Evolutionary conservation across 768 basidiomycete genomes (phyloP).

Genomic region (Cantharellus cinnabarinus): DNA sequence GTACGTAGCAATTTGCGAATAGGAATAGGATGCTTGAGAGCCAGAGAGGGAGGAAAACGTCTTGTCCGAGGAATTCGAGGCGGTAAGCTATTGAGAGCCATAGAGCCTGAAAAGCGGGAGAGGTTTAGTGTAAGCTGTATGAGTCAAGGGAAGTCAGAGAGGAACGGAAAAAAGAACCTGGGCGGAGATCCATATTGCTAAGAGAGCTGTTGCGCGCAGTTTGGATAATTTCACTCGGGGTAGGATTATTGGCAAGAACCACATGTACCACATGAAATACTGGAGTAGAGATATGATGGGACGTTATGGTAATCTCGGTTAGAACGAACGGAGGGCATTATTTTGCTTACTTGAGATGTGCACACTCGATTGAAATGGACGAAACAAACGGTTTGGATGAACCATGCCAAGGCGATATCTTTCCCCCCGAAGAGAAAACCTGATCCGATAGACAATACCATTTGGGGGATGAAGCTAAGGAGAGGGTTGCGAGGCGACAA

Average conservation of each 20-base stretch:
- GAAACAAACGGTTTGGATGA: conserved; percentile 75
- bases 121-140: neutral
- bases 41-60: conserved; percentile 66
- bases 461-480: conserved; percentile 67
- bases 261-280: conserved; percentile 96
- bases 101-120: conserved; percentile 28
- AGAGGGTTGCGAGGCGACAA: conserved; percentile 40
- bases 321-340: neutral
- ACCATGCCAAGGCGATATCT: conserved; percentile 69
- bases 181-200: conserved; percentile 46
- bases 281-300: conserved; percentile 16
- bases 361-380: conserved; percentile 98
- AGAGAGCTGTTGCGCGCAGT: conserved; percentile 21
- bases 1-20: conserved; percentile 58
- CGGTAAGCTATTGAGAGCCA: conserved; percentile 87
- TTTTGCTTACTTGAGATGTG: conserved; percentile 63
- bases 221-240: conserved; percentile 39
- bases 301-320: neutral
- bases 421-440: conserved; percentile 52
- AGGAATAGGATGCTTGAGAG: conserved; percentile 53
- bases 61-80: conserved; percentile 67
- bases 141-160: too few species aligned
- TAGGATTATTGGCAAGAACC: conserved; percentile 66
- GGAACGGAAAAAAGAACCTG: conserved; percentile 18
- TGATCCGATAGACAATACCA: conserved; percentile 43